Base-by-base conservation (phyloP, 805 yeast genomes). In the Cyberlindnera euphorbiae region DNA sequence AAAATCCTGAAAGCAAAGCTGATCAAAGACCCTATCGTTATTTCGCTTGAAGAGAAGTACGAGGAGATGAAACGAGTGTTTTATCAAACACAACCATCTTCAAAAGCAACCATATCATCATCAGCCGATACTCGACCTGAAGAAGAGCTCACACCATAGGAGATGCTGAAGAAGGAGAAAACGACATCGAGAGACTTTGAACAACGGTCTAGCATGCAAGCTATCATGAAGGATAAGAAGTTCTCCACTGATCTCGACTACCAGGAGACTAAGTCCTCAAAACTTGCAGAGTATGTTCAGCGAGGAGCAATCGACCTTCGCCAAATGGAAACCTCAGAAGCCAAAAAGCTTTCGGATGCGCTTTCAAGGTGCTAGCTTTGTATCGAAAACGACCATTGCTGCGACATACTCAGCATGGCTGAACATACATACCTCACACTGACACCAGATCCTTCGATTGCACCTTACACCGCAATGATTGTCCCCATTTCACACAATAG, bases 171-270 rank as follows among this genome's bases (percentile, higher is more conserved):
- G 10, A 53, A 56, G 27, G 73, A 65, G 37, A 60, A 53, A 21
- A 21, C 46, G 28, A 41, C 54, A 1, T 26, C 46, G 2, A 32
- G 42, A n/a, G n/a, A n/a, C n/a, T n/a, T n/a, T 3, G 24, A 33
- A 10, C 36, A 52, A 14, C 43, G 39, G 28, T 45, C 61, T 3
- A 49, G 60, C 3, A 59, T 65, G 3, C 55, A 56, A 16, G 49
- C 55, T 22, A 67, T 72, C 21, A 54, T 61, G 5, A 53, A 55
- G 18, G 70, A 68, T 36, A 56, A 53, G 24, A 55, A 49, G 13
- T 71, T 53, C 44, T 52, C 55, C 13, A 50, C 56, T n/a, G 71
- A 67, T 33, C 37, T 63, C 28, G 75, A 71, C 27, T 60, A 62
- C 28, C 64, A 66, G 33, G 71, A 67, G 35, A 73, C 68, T 6